A percentile compares a stretch with the other conserved stretches of the same genome.
phyloP scores from a whole-genome alignment of 2,329 filamentous ascomycete genomes.

The Pseudocercospora eumusae region DNA sequence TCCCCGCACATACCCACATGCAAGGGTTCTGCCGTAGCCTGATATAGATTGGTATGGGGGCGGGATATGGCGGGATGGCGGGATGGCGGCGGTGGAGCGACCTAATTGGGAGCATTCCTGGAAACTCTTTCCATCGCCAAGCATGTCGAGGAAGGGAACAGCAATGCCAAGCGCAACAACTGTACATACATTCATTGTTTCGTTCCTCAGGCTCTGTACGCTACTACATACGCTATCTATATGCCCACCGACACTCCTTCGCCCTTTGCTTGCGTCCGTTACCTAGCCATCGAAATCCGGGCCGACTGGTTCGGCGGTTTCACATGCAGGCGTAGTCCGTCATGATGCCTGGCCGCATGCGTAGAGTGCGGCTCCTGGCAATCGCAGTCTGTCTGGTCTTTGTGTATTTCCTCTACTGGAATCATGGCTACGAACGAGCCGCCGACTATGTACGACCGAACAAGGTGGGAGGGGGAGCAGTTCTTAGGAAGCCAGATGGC shows the following conservation, averaged over 20 bases:
- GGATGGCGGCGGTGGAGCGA: neutral
- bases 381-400: constrained; percentile 31
- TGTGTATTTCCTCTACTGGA: constrained; percentile 33
- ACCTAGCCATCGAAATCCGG: neutral
- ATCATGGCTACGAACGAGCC: constrained; percentile 21
- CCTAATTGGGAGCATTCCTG: neutral
- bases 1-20: neutral
- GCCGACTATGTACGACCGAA: constrained; percentile 21
- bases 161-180: constrained; percentile 1
- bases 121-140: neutral
- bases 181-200: constrained; percentile 2
- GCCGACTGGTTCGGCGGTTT: constrained; percentile 8
- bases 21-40: neutral
- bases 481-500: constrained; percentile 23
- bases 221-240: neutral
- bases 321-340: neutral
- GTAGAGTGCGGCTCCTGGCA: constrained; percentile 32
- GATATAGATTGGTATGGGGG: constrained; percentile 3
- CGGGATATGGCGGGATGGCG: neutral
- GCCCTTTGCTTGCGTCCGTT: neutral
- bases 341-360: constrained; percentile 32
- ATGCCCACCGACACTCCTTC: neutral
- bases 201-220: neutral
- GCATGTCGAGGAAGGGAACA: neutral
- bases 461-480: constrained; percentile 27